Base-by-base conservation (phyloP, 106 monocot genomes). In the Phalaenopsis equestris region DNA sequence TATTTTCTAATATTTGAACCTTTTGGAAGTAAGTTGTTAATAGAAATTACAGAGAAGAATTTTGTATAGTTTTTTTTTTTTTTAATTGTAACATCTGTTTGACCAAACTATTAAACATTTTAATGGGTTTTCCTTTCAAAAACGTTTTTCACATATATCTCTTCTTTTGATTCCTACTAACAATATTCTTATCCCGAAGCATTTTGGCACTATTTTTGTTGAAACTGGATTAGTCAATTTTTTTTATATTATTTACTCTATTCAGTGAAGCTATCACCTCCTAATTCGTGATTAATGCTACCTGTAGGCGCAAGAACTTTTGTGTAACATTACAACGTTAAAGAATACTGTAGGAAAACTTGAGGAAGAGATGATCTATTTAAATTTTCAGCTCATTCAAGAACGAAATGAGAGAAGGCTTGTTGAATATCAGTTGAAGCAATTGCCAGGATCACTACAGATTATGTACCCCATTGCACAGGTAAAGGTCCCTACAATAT, bases 351-450 rank as follows among this genome's bases (percentile, higher is more conserved):
- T 92, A 77, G 78, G 78, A 49, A 89, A 78, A 80, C 90, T 98
- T 16, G 94, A 94, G 86, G 90, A 92, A 82, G 92, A 94, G 80
- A 82, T 87, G 42, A 76, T 85, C 8, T 88, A 87, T 78, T 84
- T 94, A 83, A 90, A 92, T 83, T 90, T 81, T 81, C 92, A 94
- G 81, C 85, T 98, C 48, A 91, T 92, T 82, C 97, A 94, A 77
- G 97, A 94, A 88, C 89, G 97, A 89, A 92, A 92, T 82, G 94
- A 98, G 79, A 84, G 94, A 75, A 87, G 85, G 41, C 85, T 98
- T 78, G 82, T 77, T 18, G 90, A 90, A 83, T 92, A 90, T 80
- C 86, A 75, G 46, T 41, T 92, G 58, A 92, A 91, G 75, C 88
- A 94, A 76, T 56, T 89, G 19, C 86, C 92, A 65, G 81, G 85